Base-by-base conservation (phyloP, 2,329 filamentous ascomycete species). In the Aureobasidium melanogenum region DNA sequence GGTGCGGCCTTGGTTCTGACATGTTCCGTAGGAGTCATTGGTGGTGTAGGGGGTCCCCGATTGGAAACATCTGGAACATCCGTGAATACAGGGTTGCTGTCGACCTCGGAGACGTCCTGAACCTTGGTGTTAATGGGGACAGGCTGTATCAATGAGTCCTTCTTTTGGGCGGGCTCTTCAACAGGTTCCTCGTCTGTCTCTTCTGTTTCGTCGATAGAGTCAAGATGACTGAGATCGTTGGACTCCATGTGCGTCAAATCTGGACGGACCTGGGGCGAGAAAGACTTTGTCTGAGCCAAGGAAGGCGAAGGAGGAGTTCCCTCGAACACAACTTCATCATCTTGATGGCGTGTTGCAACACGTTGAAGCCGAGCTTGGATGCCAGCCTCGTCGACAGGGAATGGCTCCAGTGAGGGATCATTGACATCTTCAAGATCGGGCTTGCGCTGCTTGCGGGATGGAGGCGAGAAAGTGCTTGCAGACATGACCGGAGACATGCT, bases 381-480 rank as follows among this genome's bases (percentile, higher is more conserved):
- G 19, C 67, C 70, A n/a, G 65, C 67, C n/a, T 68, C 66, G 36
- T 71, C 68, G 26, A 68, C 71, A 0, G 72, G 73, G 56, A 75
- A 74, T 8, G 61, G 63, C 54, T 70, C 69, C 5, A 74, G 65
- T 0, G 68, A 66, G 2, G 67, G 67, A 43, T 72, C 69, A 52
- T 71, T 67, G 8, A 67, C 64, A 38, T 71, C 67, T 12, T 69
- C 67, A 61, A 67, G 65, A 34, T 50, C 52, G 7, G 54, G 38
- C 22, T 32, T 38, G 30, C 38, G 48, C 12, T 50, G 30, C 50
- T 47, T 61, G 30, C 41, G 48, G 38, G 58, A 28, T 12, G 28
- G n/a, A 24, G 59, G 26, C 7, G 59, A 61, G 9, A 51, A 39
- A n/a, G 57, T 22, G 22, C 15, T 26, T n/a, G 30, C 30, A 0